phyloP scores from a whole-genome alignment of 768 basidiomycete genomes.

The Asterophora lycoperdoides region DNA sequence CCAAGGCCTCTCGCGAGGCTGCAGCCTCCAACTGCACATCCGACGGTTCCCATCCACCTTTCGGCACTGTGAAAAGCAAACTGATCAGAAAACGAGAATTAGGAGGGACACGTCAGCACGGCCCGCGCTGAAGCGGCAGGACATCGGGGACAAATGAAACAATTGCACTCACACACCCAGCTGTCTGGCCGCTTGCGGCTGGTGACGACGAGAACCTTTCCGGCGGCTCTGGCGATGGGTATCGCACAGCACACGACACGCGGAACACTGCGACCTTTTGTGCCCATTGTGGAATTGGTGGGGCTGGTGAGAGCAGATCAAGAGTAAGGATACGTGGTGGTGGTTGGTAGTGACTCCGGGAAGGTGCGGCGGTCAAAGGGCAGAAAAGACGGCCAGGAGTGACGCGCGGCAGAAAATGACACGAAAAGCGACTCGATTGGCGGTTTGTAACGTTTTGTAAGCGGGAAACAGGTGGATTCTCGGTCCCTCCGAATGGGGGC shows the following conservation, averaged over 20 bases:
- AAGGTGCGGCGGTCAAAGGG: constrained; percentile 20
- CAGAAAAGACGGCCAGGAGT: constrained; percentile 18
- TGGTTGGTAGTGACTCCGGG: constrained; percentile 2
- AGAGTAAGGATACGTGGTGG: not conserved
- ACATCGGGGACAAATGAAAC: constrained; percentile 9
- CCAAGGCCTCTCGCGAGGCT: constrained; percentile 86
- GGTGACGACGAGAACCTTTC: constrained; percentile 79
- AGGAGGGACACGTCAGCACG: constrained; percentile 12
- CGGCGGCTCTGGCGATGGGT: constrained; percentile 68
- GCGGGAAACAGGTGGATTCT: not conserved
- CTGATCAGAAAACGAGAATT: constrained; percentile 9
- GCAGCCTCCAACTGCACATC: constrained; percentile 82
- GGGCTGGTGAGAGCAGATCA: constrained; percentile 5
- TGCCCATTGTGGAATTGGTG: constrained; percentile 36
- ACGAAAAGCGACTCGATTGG: constrained; percentile 10
- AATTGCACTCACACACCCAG: constrained; percentile 82
- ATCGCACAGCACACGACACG: constrained; percentile 91
- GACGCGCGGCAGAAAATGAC: constrained; percentile 22
- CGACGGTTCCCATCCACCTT: constrained; percentile 85
- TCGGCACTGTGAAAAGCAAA: constrained; percentile 58
- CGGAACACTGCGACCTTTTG: constrained; percentile 75
- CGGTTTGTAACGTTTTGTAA: constrained; percentile 10
- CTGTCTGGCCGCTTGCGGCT: constrained; percentile 75
- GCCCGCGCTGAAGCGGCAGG: constrained; percentile 9
- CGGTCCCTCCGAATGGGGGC: not conserved